Base-by-base conservation (phyloP, 768 basidiomycete species). In the Galerina sulciceps region DNA sequence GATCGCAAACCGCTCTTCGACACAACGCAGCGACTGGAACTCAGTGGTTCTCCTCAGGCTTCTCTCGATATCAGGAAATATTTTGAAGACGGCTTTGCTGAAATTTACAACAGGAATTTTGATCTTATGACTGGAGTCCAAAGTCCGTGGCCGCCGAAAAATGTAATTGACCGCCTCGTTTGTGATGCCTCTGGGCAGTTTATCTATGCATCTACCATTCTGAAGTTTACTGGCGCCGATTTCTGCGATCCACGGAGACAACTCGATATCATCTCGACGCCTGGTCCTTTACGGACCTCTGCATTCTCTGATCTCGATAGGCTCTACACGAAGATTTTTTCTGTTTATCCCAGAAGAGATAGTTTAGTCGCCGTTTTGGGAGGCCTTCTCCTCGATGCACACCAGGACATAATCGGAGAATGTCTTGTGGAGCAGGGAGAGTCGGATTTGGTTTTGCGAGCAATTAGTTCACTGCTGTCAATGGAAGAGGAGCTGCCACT, bases 161-260 rank as follows among this genome's bases (percentile, higher is more conserved):
- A 37, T 10, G 37, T 43, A 10, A 23, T 66, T 4, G 55, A 61
- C 9, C 38, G 18, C 13, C 43, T 63, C 4, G 57, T 60, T 10
- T 22, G 51, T 17, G 61, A 60, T 31, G 43, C 65, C 1, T 61
- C 57, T 2, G 65, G 65, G 1, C 65, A 65, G 22, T 65, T 63
- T 40, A 23, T 63, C n/a, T 65, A 63, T 44, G 59, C 65, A 0
- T 37, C 60, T 15, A 64, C 58, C 14, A 60, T 67, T 4, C 48
- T 67, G 26, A 62, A 59, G 11, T 65, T 62, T 31, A 55, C 61
- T 17, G 64, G 53, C 2, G 47, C 59, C 1, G 65, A 61, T n/a
- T 18, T 42, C 11, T 26, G 37, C 4, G 10, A 55, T 22, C 64
- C 60, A 4, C 40, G 35, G 14, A 53, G 51, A 20, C 64, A 61